A percentile compares a stretch with the other conserved stretches of the same genome.
phyloP scores from a whole-genome alignment of 306 rosid genomes.

The Inga laurina region DNA sequence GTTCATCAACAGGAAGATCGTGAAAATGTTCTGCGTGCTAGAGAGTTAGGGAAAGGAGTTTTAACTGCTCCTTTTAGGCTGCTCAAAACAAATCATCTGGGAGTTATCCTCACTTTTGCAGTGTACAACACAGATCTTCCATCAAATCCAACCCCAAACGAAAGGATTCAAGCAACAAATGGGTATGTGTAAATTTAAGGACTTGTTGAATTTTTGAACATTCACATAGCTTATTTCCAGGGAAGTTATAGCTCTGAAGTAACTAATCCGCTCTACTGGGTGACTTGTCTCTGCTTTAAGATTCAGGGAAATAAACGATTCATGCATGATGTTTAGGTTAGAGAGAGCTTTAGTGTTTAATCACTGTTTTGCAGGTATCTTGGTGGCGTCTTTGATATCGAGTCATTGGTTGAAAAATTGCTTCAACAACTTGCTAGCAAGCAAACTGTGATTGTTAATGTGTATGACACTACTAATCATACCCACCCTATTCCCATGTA shows the following conservation, averaged over 20 bases:
- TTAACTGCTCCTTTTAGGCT: no score
- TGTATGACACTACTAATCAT: slow-evolving; percentile 82
- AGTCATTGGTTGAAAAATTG: slow-evolving; percentile 94
- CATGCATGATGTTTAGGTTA: not conserved
- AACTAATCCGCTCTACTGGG: not conserved
- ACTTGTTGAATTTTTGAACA: not conserved
- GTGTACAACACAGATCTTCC: no score
- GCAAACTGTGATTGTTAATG: slow-evolving; percentile 88
- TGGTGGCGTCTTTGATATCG: slow-evolving; percentile 92
- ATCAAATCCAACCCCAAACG: no score
- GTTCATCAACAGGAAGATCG: slow-evolving; percentile 86
- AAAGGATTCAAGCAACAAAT: no score
- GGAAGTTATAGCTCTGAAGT: slow-evolving; percentile 1
- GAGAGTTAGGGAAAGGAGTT: no score
- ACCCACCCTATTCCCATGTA: slow-evolving; percentile 91
- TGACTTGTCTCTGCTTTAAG: not conserved
- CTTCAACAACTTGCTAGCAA: slow-evolving; percentile 98
- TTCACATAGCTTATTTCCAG: slow-evolving; percentile 13
- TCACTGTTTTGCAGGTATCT: slow-evolving; percentile 70
- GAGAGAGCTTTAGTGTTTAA: slow-evolving; percentile 9
- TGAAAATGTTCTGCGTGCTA: slow-evolving; percentile 72
- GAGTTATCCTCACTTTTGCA: no score
- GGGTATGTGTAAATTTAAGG: no score
- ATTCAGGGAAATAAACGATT: not conserved
- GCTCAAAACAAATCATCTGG: no score